phyloP scores from a whole-genome alignment of 805 yeast genomes.

The Candida krabiensis region DNA sequence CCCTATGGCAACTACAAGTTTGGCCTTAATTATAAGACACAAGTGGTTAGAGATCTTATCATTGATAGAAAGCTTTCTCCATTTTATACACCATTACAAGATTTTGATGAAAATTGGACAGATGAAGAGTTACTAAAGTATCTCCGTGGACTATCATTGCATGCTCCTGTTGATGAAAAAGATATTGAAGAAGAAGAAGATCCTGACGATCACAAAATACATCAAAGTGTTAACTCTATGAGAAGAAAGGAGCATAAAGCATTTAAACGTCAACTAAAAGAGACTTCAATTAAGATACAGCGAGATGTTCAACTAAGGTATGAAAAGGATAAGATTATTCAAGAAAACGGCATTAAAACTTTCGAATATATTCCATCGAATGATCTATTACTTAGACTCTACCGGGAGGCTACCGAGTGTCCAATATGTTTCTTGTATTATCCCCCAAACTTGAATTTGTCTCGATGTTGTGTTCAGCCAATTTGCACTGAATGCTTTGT shows the following conservation, averaged over 20 bases:
- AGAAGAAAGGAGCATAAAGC: conserved; percentile 51
- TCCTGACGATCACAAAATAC: conserved; percentile 57
- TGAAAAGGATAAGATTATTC: conserved; percentile 29
- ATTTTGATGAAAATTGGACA: conserved; percentile 69
- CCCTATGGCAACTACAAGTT: conserved; percentile 88
- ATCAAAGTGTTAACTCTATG: conserved; percentile 45
- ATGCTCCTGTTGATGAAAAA: conserved; percentile 48
- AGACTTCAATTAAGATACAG: conserved; percentile 38
- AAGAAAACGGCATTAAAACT: conserved; percentile 24
- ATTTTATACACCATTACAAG: conserved; percentile 86
- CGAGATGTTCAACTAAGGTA: conserved; percentile 34
- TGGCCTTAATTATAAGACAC: conserved; percentile 70
- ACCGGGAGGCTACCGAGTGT: conserved; percentile 75
- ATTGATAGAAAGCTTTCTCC: conserved; percentile 78
- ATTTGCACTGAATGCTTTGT: conserved; percentile 97
- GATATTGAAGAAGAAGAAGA: conserved; percentile 62
- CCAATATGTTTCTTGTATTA: conserved; percentile 91
- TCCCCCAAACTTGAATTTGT: conserved; percentile 73
- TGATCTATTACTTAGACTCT: conserved; percentile 56
- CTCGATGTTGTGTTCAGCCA: conserved; percentile 90
- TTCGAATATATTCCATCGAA: conserved; percentile 38
- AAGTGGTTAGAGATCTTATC: conserved; percentile 70
- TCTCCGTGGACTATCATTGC: conserved; percentile 53
- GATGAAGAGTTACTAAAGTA: conserved; percentile 62
- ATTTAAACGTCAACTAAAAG: conserved; percentile 39